Percentiles rank a stretch among this genome's conserved stretches.
Evolutionary conservation across 106 monocot species (phyloP).

Genomic region (Dioscorea dumetorum): DNA sequence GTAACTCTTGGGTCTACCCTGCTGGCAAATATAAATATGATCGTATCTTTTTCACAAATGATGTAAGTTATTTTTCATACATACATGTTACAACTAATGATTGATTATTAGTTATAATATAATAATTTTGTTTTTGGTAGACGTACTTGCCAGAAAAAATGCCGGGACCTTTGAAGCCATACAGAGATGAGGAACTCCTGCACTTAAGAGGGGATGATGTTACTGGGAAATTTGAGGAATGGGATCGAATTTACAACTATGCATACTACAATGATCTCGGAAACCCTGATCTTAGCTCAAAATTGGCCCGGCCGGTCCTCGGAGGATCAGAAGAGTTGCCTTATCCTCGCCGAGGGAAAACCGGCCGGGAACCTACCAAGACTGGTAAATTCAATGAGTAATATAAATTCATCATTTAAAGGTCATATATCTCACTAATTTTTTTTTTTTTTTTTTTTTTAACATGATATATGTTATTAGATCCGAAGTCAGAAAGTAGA

Average conservation of each 20-base stretch:
- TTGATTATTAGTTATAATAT: background rate
- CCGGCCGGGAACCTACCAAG: conserved; percentile 50
- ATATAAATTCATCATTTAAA: too few species aligned
- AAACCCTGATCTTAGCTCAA: conserved; percentile 37
- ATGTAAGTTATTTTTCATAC: conserved; percentile 18
- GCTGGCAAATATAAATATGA: conserved; percentile 39
- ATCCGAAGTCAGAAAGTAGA: conserved; percentile 61
- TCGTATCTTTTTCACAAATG: conserved; percentile 63
- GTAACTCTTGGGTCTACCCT: conserved; percentile 82
- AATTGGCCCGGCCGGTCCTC: conserved; percentile 45
- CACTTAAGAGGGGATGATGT: conserved; percentile 46
- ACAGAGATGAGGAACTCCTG: conserved; percentile 58
- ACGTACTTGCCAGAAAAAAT: conserved; percentile 37
- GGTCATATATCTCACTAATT: background rate
- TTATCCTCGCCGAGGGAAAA: conserved; percentile 70
- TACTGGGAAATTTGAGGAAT: conserved; percentile 38
- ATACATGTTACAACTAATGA: background rate
- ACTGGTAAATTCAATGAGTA: conserved; percentile 18
- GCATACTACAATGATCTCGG: conserved; percentile 83
- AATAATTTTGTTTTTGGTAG: conserved; percentile 17
- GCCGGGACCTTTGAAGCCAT: conserved; percentile 35
- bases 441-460: background rate
- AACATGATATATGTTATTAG: conserved; percentile 17
- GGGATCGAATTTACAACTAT: conserved; percentile 65
- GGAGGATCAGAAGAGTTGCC: conserved; percentile 64